Conservation (phyloP, 2,329 filamentous ascomycete species). For the Stachybotrys chartarum region DNA sequence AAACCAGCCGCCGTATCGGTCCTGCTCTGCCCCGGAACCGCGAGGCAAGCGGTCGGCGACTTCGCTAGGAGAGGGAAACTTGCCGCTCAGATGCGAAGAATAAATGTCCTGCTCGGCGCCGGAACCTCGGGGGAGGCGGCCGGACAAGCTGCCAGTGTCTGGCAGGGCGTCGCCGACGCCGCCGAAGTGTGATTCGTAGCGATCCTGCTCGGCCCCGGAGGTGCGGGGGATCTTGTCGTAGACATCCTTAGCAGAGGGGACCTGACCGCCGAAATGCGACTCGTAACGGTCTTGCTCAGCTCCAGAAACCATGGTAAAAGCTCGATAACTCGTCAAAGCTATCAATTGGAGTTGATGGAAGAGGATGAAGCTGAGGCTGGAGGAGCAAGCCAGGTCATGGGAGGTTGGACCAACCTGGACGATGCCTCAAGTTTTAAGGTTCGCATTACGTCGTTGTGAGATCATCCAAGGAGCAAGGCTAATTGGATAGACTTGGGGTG, state of each 20-base stretch:
- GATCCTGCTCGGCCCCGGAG: slow-evolving; percentile 1
- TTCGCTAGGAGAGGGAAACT: neutral
- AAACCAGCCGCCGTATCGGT: neutral
- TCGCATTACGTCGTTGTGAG: slow-evolving; percentile 1
- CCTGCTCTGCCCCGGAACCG: slow-evolving; percentile 1
- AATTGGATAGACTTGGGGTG: neutral
- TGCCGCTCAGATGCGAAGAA: neutral
- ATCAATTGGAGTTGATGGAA: neutral
- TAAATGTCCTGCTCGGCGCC: slow-evolving; percentile 1
- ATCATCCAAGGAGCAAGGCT: neutral
- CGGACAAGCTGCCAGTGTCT: neutral
- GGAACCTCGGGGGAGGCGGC: neutral
- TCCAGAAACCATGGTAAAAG: neutral
- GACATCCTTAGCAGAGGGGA: neutral
- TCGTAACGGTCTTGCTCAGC: neutral
- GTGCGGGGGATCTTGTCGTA: neutral
- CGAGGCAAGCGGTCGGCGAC: neutral
- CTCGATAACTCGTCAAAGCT: too few species aligned
- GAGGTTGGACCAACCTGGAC: neutral
- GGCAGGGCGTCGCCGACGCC: neutral
- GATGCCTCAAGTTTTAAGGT: neutral
- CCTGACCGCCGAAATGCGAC: neutral
- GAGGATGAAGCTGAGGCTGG: neutral
- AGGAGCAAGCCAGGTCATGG: neutral
- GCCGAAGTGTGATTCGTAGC: neutral